phyloP scores from a whole-genome alignment of 257 asterid species.

The Striga asiatica region DNA sequence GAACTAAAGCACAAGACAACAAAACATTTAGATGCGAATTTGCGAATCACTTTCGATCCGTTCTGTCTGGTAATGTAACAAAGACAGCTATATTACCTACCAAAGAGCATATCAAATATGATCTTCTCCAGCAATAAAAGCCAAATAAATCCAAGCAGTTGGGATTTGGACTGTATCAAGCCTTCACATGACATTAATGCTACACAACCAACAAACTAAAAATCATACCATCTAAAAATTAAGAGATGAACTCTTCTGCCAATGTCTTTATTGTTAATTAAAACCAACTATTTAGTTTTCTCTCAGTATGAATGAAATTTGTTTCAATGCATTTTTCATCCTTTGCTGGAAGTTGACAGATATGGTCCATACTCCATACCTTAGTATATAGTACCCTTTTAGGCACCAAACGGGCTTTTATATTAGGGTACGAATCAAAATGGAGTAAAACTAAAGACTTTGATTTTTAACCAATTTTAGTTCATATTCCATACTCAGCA shows the following conservation, averaged over 20 bases:
- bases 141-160: constrained; percentile 22
- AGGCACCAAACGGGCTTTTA: constrained; percentile 1
- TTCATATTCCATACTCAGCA: not conserved
- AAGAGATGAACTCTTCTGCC: constrained; percentile 16
- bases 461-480: not conserved
- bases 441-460: not conserved
- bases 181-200: constrained; percentile 20
- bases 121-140: constrained; percentile 17
- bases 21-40: constrained; percentile 24
- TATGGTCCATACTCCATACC: constrained; percentile 10
- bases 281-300: constrained; percentile 23
- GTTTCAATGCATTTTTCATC: constrained; percentile 9
- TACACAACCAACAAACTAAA: constrained; percentile 9
- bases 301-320: constrained; percentile 11
- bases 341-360: not conserved
- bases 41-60: constrained; percentile 27
- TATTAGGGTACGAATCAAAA: constrained; percentile 1
- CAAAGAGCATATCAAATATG: constrained; percentile 32
- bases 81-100: constrained; percentile 21
- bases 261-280: constrained; percentile 18
- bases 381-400: too few species aligned
- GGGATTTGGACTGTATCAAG: constrained; percentile 29
- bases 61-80: constrained; percentile 25
- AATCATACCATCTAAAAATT: constrained; percentile 24
- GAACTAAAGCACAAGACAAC: constrained; percentile 8